A percentile compares a stretch with the other conserved stretches of the same genome.
phyloP scores from a whole-genome alignment of 306 rosid genomes.

The Trifolium fragiferum region DNA sequence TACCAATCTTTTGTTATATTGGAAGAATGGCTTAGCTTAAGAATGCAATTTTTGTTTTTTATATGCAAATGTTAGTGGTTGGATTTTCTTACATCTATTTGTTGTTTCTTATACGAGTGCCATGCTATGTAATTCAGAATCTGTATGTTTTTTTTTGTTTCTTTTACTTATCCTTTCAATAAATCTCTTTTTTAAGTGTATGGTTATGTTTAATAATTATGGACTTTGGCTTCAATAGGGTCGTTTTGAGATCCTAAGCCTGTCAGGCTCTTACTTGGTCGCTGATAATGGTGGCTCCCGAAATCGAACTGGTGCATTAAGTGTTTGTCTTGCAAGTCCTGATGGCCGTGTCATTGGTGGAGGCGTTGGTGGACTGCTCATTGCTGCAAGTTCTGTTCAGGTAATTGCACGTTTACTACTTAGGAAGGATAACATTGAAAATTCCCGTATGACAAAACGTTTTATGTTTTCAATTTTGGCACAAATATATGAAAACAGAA shows the following conservation, averaged over 20 bases:
- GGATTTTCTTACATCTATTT: background rate
- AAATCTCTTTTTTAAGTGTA: background rate
- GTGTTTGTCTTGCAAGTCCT: slow-evolving; percentile 88
- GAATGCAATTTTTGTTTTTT: background rate
- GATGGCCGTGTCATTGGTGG: slow-evolving; percentile 95
- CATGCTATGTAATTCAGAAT: background rate
- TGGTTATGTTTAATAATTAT: slow-evolving; percentile 3
- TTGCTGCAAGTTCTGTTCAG: slow-evolving; percentile 94
- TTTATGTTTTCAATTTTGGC: too few relatives aligned
- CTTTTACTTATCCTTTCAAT: background rate
- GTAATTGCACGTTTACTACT: slow-evolving; percentile 46
- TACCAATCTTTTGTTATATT: background rate
- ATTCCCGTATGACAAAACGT: background rate
- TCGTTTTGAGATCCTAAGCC: slow-evolving; percentile 86
- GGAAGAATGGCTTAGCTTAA: background rate
- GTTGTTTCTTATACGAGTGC: background rate
- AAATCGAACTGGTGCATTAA: slow-evolving; percentile 74
- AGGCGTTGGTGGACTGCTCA: slow-evolving; percentile 81
- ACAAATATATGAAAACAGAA: too few relatives aligned
- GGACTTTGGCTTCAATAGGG: slow-evolving; percentile 63
- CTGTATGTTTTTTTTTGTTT: slow-evolving; percentile 10
- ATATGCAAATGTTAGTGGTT: background rate
- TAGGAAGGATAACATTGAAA: background rate
- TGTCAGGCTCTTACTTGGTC: slow-evolving; percentile 82
- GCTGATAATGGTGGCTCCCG: slow-evolving; percentile 64